These are phyloP conservation scores for Trichoderma hamatum DNA, from an alignment of 2,329 filamentous ascomycete genomes.

Conservation along the genomic window DNA sequence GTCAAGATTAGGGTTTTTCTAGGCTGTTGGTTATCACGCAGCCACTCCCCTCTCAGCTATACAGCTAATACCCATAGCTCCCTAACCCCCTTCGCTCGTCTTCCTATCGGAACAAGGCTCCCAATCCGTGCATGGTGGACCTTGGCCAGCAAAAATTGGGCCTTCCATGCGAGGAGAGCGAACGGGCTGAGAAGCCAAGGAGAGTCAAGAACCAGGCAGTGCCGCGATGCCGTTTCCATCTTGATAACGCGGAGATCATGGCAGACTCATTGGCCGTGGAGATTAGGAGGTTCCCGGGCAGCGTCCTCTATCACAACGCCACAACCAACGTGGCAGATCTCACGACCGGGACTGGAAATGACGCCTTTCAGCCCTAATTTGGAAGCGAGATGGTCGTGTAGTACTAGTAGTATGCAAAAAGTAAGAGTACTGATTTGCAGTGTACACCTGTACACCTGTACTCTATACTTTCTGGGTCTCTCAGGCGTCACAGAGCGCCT, in stretches of 20 bases:
- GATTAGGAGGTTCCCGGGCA: neutral
- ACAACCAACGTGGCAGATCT: conserved; percentile 19
- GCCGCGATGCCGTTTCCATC: conserved; percentile 5
- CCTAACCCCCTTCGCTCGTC: neutral
- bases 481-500: neutral
- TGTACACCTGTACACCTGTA: neutral
- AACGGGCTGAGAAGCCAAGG: conserved; percentile 9
- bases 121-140: neutral
- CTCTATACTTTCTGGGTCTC: neutral
- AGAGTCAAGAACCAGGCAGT: neutral
- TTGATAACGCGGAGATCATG: conserved; percentile 5
- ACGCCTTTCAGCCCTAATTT: neutral
- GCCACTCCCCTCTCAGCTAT: neutral
- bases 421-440: neutral
- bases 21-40: neutral
- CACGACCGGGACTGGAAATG: neutral
- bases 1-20: neutral
- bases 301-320: conserved; percentile 18
- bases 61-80: neutral
- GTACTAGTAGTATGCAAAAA: neutral
- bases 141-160: conserved; percentile 8
- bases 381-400: neutral
- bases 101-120: conserved; percentile 2
- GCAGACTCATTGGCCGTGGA: neutral
- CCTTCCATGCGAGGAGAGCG: neutral